Conservation (phyloP, 2,329 filamentous ascomycete genomes). For the Leptographium galeiforme region DNA sequence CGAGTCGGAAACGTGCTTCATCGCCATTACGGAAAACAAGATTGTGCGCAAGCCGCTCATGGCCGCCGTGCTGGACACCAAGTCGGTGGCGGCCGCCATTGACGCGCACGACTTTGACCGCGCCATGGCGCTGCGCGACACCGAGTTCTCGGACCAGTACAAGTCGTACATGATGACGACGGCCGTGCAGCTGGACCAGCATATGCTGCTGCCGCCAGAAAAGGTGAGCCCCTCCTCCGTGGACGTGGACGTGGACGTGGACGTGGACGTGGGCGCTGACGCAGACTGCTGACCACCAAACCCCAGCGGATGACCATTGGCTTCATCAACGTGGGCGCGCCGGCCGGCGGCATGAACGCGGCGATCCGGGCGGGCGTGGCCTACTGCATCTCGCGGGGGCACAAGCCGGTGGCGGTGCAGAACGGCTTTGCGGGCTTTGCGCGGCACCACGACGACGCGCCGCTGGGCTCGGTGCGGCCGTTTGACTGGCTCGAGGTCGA, state of each 20-base stretch:
- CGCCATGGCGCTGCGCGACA: conserved; percentile 80
- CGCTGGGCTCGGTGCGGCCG: conserved; percentile 67
- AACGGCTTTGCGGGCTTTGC: conserved; percentile 94
- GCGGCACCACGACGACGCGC: conserved; percentile 75
- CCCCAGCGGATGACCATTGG: conserved; percentile 77
- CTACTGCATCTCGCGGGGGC: conserved; percentile 84
- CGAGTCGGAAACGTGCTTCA: conserved; percentile 82
- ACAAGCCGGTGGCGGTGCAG: conserved; percentile 83
- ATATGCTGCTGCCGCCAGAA: conserved; percentile 51
- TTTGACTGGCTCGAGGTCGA: conserved; percentile 93
- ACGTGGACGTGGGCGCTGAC: conserved; percentile 7
- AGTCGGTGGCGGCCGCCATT: conserved; percentile 72
- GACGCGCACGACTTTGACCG: conserved; percentile 71
- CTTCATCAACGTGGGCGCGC: conserved; percentile 93
- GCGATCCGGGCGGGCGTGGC: conserved; percentile 86
- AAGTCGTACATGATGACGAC: conserved; percentile 85
- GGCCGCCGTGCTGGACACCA: conserved; percentile 75
- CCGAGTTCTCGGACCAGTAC: conserved; percentile 89
- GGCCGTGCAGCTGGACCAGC: conserved; percentile 57
- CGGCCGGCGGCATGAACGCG: conserved; percentile 95
- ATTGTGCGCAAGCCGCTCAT: conserved; percentile 83
- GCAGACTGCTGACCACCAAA: neutral
- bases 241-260: conserved; percentile 9
- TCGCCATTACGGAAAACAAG: conserved; percentile 96
- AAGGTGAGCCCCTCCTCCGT: conserved; percentile 42